Evolutionary conservation across 768 basidiomycete species (phyloP), one percentile per base, ranked within the genome.

Genomic region (Naganishia onofrii): DNA sequence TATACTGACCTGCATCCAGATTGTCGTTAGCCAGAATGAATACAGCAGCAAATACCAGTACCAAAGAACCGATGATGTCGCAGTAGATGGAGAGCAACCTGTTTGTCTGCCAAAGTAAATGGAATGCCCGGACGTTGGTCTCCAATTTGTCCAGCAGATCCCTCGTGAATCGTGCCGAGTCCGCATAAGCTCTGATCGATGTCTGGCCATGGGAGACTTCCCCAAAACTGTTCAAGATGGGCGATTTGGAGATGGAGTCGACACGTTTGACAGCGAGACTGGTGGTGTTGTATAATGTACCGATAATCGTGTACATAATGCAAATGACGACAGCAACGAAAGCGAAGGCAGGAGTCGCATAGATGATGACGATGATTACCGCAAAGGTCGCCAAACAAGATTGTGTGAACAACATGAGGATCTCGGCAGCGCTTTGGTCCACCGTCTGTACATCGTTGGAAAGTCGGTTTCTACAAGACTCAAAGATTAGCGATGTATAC

Each of bases 371-470:
- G 15, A 76, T 71, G 12, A 82, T 69, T 21, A 82, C 80, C 5
- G 81, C 80, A 1, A 75, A 26, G 3, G 77, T 75, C 21, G 75
- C 71, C 13, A 82, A 71, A 26, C 76, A 64, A 36, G 75, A 78
- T 10, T 74, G 71, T 31, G 54, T 65, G 38, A 69, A 67, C 19
- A 66, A 44, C 58, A 69, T 66, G 51, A 72, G 13, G 12, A 71
- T 48, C 26, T 66, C 68, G 10, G 53, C 66, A 29, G 54, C 38
- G 44, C 53, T 52, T n/a, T 85, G 84, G 76, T 92, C 90, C 52
- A 91, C 87, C 6, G 87, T 88, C 64, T 87, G 87, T 75, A 92
- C 88, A 74, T 92, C 90, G 83, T 92, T 92, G 0, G 88, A 89
- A 76, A 92, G 90, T 21, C 92, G 85, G 75, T 92, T 91, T 34